Percentiles rank a stretch among this genome's conserved stretches.
These are phyloP conservation scores for Cryomyces minteri DNA, from an alignment of 495 filamentous ascomycete species.

Conservation along the genomic window DNA sequence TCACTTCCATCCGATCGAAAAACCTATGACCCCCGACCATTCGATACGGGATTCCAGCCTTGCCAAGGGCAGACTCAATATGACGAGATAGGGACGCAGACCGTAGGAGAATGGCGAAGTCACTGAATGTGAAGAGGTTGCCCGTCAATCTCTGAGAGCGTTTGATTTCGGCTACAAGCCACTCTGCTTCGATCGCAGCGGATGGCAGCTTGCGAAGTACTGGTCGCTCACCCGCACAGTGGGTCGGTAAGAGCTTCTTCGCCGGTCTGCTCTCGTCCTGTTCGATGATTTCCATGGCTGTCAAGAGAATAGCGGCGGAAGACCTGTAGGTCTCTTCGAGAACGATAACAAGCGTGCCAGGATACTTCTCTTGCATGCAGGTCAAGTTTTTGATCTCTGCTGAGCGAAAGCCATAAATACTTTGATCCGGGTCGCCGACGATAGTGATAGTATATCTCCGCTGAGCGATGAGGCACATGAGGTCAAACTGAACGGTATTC, in stretches of 20 bases:
- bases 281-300: conserved; percentile 75
- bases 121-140: conserved; percentile 48
- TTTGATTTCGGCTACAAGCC: conserved; percentile 78
- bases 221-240: conserved; percentile 62
- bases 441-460: conserved; percentile 61
- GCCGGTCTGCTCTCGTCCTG: conserved; percentile 68
- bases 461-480: conserved; percentile 81
- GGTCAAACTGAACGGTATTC: conserved; percentile 83
- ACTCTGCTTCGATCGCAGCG: conserved; percentile 60
- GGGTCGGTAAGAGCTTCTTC: conserved; percentile 65
- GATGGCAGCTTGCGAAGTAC: conserved; percentile 63
- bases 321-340: conserved; percentile 96
- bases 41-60: conserved; percentile 71
- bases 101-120: conserved; percentile 74
- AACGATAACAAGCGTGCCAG: conserved; percentile 59
- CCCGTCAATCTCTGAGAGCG: conserved; percentile 54
- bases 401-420: conserved; percentile 95
- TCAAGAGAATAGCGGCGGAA: conserved; percentile 67
- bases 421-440: conserved; percentile 95
- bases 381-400: conserved; percentile 85
- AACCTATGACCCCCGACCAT: conserved; percentile 92
- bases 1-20: conserved; percentile 85
- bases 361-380: conserved; percentile 57
- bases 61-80: conserved; percentile 70
- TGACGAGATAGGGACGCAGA: conserved; percentile 69